A percentile compares a stretch with the other conserved stretches of the same genome.
phyloP scores from a whole-genome alignment of 805 yeast species.

The Yarrowia porcina region DNA sequence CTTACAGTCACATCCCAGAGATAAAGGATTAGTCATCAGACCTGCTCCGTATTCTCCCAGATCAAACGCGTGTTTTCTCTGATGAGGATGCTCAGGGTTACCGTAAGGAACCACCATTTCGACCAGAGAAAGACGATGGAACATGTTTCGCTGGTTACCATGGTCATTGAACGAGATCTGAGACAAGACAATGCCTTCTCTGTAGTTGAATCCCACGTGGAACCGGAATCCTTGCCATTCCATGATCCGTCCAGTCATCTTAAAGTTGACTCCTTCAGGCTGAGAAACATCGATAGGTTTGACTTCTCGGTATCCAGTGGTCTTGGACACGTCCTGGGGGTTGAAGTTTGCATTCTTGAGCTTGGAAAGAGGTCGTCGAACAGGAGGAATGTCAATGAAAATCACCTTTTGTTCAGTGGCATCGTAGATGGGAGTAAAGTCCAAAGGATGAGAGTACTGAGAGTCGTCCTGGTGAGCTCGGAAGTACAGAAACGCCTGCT shows the following conservation, averaged over 20 bases:
- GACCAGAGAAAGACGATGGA: conserved; percentile 72
- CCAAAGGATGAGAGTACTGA: conserved; percentile 60
- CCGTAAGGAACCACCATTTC: conserved; percentile 90
- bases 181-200: conserved; percentile 78
- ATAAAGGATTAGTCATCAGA: conserved; percentile 73
- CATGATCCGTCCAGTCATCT: conserved; percentile 64
- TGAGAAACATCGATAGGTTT: conserved; percentile 70
- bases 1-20: conserved; percentile 81
- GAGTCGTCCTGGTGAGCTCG: conserved; percentile 74
- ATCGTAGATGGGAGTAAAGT: conserved; percentile 79
- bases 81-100: conserved; percentile 73
- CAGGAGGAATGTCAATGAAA: conserved; percentile 69
- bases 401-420: conserved; percentile 66
- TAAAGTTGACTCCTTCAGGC: conserved; percentile 80
- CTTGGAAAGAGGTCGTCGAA: conserved; percentile 68
- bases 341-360: conserved; percentile 68
- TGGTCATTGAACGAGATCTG: conserved; percentile 67
- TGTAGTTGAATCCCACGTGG: conserved; percentile 80
- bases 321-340: conserved; percentile 59
- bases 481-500: conserved; percentile 78
- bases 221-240: conserved; percentile 74
- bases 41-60: conserved; percentile 89
- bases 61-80: conserved; percentile 81
- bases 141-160: conserved; percentile 51
- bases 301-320: conserved; percentile 60